Evolutionary conservation across 805 yeast genomes (phyloP).

Genomic region (Hanseniaspora occidentalis): DNA sequence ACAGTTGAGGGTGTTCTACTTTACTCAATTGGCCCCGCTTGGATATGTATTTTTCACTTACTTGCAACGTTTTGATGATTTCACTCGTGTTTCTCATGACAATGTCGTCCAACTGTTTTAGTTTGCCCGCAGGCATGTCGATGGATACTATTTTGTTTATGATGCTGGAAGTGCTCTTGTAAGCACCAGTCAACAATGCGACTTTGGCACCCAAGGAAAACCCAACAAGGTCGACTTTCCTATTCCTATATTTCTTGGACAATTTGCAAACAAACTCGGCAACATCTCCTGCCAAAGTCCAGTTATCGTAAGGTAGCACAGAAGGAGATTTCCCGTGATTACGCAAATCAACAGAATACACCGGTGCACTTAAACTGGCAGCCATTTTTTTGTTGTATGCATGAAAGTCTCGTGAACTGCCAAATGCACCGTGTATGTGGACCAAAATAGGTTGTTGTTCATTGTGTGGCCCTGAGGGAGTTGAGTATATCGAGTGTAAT

Average conservation of each 20-base stretch:
- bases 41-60: not conserved
- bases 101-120: slow-evolving; percentile 13
- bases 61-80: slow-evolving; percentile 12
- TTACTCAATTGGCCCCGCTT: too few species aligned
- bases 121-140: slow-evolving; percentile 22
- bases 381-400: slow-evolving; percentile 26
- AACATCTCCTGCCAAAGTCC: slow-evolving; percentile 32
- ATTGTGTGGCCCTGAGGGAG: too few species aligned
- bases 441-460: too few species aligned
- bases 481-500: too few species aligned
- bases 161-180: slow-evolving; percentile 13
- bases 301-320: slow-evolving; percentile 33
- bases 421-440: slow-evolving; percentile 44
- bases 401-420: not conserved
- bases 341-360: slow-evolving; percentile 37
- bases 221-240: slow-evolving; percentile 30
- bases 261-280: slow-evolving; percentile 16
- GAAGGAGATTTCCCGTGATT: slow-evolving; percentile 42
- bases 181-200: slow-evolving; percentile 29
- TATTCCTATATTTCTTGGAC: slow-evolving; percentile 2
- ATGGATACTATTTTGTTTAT: slow-evolving; percentile 31
- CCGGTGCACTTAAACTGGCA: slow-evolving; percentile 21
- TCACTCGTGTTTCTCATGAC: slow-evolving; percentile 12
- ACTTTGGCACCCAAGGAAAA: slow-evolving; percentile 55
- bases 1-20: too few species aligned